Percentiles rank a stretch among this genome's conserved stretches.
Evolutionary conservation across 2,329 filamentous ascomycete species (phyloP).

Genomic region (Epicoccum nigrum): DNA sequence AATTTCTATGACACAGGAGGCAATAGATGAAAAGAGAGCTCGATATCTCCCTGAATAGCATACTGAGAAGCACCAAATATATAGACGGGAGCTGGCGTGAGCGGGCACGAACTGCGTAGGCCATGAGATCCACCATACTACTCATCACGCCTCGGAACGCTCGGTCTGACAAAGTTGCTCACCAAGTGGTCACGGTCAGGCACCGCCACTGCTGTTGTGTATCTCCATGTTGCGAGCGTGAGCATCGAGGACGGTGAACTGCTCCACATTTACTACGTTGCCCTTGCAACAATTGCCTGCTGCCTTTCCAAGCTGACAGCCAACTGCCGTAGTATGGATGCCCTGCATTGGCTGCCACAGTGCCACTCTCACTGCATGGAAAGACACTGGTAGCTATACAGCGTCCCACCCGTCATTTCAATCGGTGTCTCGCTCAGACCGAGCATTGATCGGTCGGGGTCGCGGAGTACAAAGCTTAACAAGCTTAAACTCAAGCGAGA

Average conservation of each 20-base stretch:
- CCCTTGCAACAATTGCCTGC: not conserved
- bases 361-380: constrained; percentile 1
- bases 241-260: not conserved
- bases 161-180: constrained; percentile 2
- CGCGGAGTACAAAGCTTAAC: constrained; percentile 1
- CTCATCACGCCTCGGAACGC: not conserved
- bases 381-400: not conserved
- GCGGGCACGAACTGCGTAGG: not conserved
- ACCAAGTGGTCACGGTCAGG: not conserved
- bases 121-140: not conserved
- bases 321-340: constrained; percentile 1
- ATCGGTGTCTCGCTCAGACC: not conserved
- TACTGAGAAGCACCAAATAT: constrained; percentile 11
- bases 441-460: not conserved
- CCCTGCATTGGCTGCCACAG: not conserved
- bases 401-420: not conserved
- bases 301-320: constrained; percentile 1
- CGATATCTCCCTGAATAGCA: not conserved
- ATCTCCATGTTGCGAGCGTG: constrained; percentile 8
- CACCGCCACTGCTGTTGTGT: not conserved
- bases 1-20: constrained; percentile 3
- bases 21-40: not conserved
- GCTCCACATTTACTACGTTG: constrained; percentile 4
- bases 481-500: constrained; percentile 3
- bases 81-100: constrained; percentile 4